Conservation (phyloP, 1,284 basidiomycete genomes). For the Cryptococcus amylolentus region DNA sequence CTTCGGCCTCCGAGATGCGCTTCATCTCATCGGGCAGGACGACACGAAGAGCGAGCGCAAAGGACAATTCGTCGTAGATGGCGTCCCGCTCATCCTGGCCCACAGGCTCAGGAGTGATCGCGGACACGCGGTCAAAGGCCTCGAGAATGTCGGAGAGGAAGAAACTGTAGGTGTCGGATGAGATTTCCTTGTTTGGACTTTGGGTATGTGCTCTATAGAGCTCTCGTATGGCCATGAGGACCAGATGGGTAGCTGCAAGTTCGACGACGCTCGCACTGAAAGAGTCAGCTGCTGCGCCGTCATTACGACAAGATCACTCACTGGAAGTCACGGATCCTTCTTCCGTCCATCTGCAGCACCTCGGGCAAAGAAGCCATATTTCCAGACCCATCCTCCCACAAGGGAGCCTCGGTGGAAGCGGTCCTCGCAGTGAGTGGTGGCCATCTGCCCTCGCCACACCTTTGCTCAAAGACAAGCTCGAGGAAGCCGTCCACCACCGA, state of each 20-base stretch:
- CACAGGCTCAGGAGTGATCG: no score
- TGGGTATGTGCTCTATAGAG: conserved; percentile 2
- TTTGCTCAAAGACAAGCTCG: conserved; percentile 60
- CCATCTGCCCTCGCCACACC: conserved; percentile 37
- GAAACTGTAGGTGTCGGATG: no score
- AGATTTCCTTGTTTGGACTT: background rate
- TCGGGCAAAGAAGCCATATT: conserved; percentile 59
- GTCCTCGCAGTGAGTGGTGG: conserved; percentile 37
- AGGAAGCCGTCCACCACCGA: conserved; percentile 63
- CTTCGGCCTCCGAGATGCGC: background rate
- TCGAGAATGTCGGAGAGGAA: background rate
- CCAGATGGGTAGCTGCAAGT: conserved; percentile 70
- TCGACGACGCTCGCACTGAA: conserved; percentile 53
- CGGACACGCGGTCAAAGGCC: background rate
- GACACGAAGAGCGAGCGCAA: conserved; percentile 9
- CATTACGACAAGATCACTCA: conserved; percentile 7
- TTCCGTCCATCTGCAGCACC: conserved; percentile 76
- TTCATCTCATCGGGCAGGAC: background rate
- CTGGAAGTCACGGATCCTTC: conserved; percentile 61
- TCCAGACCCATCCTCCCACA: conserved; percentile 49
- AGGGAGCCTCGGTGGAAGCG: conserved; percentile 24
- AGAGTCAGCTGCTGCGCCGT: background rate
- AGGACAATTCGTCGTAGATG: background rate
- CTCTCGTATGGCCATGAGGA: conserved; percentile 67
- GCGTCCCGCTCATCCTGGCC: no score